phyloP scores from a whole-genome alignment of 495 filamentous ascomycete species.

The Bathelium albidoporum region DNA sequence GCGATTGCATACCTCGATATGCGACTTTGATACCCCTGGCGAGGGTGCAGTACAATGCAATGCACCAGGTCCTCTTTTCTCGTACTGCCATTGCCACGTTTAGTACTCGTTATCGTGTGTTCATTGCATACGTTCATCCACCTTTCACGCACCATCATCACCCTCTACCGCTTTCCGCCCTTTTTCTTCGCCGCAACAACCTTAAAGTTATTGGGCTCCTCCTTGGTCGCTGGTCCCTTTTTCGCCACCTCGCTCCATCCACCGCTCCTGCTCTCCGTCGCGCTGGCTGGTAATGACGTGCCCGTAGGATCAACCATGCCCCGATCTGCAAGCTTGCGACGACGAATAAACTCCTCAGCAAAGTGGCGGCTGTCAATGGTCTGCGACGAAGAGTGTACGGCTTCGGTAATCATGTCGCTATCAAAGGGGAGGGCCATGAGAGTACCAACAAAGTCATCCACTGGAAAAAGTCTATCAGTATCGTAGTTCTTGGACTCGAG shows the following conservation, averaged over 20 bases:
- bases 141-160: background rate
- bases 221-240: slow-evolving; percentile 54
- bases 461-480: slow-evolving; percentile 38
- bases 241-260: slow-evolving; percentile 98
- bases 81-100: background rate
- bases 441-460: slow-evolving; percentile 67
- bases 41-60: background rate
- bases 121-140: background rate
- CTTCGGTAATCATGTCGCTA: slow-evolving; percentile 71
- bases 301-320: slow-evolving; percentile 56
- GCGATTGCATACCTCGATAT: background rate
- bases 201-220: slow-evolving; percentile 58
- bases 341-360: slow-evolving; percentile 85
- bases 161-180: slow-evolving; percentile 39
- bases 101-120: background rate
- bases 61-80: background rate
- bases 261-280: slow-evolving; percentile 42
- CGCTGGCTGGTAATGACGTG: slow-evolving; percentile 21
- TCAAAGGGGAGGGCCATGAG: slow-evolving; percentile 68
- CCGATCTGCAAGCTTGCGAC: slow-evolving; percentile 83
- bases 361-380: slow-evolving; percentile 88
- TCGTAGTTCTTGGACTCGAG: no score
- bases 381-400: slow-evolving; percentile 72
- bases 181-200: slow-evolving; percentile 90
- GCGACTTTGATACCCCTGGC: background rate